Evolutionary conservation across 495 filamentous ascomycete genomes (phyloP), one percentile per base, ranked within the genome.

Genomic region (Endocarpon pusillum): DNA sequence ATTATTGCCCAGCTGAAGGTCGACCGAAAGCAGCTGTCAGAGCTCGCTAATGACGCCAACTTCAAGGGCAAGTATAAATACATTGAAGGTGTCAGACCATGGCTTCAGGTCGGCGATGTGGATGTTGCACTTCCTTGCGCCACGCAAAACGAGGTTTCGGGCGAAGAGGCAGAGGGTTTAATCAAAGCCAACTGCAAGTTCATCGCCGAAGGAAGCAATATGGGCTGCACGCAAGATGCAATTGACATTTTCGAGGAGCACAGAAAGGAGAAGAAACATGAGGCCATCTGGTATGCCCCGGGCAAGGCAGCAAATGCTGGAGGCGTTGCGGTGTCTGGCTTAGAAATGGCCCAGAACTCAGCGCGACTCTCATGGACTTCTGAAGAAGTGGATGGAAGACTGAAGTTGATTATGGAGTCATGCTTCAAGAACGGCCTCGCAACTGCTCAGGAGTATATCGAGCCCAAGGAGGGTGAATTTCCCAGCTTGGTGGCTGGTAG

Each of bases 321-420:
- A 58, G 89, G 89, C 66, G 89, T 96, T 36, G 89, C 89, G 25
- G 89, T 97, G 12, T 94, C 85, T 16, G 89, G 89, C 44, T 77
- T 97, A 25, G 89, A 97, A 69, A 97, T 97, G 89, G 86, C 87
- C 18, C 89, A 97, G 74, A 97, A 97, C 69, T 83, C 75, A 38
- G 62, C 73, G 51, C 78, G 87, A 21, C 62, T 93, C 37, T 66
- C 54, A 45, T 97, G 89, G 89, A 80, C 81, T 29, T 38, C 61
- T 17, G 80, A 94, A 64, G 77, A 89, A 64, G 89, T 97, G 39
- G 89, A 97, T 59, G 66, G 70, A 51, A 81, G 81, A 53, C 76
- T 97, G 42, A 91, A 87, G 66, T 62, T 57, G 41, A 97, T 96
- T 59, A 97, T 97, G 89, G 73, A 85, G 62, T 64, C 66, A 36